Base-by-base conservation (phyloP, 345 rosid genomes). In the Citrus hindsii region DNA sequence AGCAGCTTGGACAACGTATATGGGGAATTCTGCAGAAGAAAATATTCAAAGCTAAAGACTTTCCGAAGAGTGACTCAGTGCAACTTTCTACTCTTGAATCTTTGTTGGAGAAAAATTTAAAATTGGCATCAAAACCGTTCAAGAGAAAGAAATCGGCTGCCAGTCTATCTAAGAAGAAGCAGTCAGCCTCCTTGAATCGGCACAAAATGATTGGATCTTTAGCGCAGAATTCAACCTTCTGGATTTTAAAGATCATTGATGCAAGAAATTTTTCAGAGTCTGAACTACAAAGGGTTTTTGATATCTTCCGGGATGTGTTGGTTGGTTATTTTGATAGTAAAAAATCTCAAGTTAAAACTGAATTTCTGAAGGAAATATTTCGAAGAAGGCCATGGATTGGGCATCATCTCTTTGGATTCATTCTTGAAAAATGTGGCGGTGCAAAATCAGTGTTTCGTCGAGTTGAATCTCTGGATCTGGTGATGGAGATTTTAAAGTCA, bases 21-120 rank as follows among this genome's bases (percentile, higher is more conserved):
- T 92, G 98, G 98, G 93, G 97, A 77, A 92, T 92, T 83, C 76
- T 96, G 67, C 97, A 91, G 77, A 94, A 91, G 92, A 96, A 91
- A 78, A 84, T 94, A 80, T 92, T 96, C 69, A 96, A 89, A 85
- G 95, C 91, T 2, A 96, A 89, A 86, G 93, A 92, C 53, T 83
- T 87, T 53, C 97, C 97, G 0, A 90, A 85, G 77, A 86, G 84
- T 78, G 98, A 89, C 73, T 76, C 86, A 16, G 74, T 89, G 60
- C 84, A 86, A 63, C 78, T 89, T 10, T 69, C 95, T 25, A 76
- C 81, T 9, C 94, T 96, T 30, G 89, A 82, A 75, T 76, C 97
- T 35, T 83, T 94, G 76, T 75, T 96, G 86, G 95, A 92, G 84
- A 92, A 82, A 87, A 92, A 87, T 84, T 76, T 94, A 37, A 94